These are phyloP conservation scores for Ustilago trichophora DNA, from an alignment of 1,284 basidiomycete genomes.

Conservation along the genomic window DNA sequence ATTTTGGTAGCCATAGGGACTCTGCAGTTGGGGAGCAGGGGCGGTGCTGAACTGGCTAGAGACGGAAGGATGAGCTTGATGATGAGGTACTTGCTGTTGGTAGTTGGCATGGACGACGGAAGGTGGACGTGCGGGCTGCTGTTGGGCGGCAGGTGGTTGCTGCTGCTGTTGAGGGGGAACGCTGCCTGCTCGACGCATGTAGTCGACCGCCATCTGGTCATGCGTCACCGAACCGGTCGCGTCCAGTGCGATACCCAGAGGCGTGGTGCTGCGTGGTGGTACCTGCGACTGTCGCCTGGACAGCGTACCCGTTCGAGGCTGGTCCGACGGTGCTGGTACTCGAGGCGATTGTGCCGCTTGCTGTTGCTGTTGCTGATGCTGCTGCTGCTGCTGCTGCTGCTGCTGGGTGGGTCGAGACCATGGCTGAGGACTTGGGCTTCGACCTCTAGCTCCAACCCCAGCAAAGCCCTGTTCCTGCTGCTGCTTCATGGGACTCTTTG, in stretches of 20 bases:
- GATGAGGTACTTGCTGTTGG: conserved; percentile 26
- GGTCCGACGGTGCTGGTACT: conserved; percentile 16
- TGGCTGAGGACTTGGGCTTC: conserved; percentile 62
- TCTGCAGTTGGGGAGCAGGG: conserved; percentile 23
- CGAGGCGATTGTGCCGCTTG: conserved; percentile 24
- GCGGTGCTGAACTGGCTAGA: conserved; percentile 52
- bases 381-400: conserved; percentile 36
- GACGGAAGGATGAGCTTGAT: conserved; percentile 51
- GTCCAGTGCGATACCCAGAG: conserved; percentile 80
- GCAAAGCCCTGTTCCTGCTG: conserved; percentile 52
- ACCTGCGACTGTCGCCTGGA: conserved; percentile 36
- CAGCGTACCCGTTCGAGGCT: conserved; percentile 37
- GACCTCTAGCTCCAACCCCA: conserved; percentile 56
- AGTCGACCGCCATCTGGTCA: conserved; percentile 78
- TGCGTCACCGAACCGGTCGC: conserved; percentile 79
- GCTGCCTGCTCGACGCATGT: conserved; percentile 68
- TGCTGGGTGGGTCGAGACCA: conserved; percentile 38
- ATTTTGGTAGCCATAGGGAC: conserved; percentile 29
- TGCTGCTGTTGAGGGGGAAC: conserved; percentile 72
- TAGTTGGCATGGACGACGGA: conserved; percentile 43
- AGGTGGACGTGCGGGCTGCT: conserved; percentile 35
- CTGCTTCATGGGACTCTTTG: conserved; percentile 32
- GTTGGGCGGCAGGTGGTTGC: conserved; percentile 27
- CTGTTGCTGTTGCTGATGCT: conserved; percentile 29
- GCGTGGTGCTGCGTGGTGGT: conserved; percentile 64